Conservation (phyloP, 257 asterid species). For the Solanum phureja region DNA sequence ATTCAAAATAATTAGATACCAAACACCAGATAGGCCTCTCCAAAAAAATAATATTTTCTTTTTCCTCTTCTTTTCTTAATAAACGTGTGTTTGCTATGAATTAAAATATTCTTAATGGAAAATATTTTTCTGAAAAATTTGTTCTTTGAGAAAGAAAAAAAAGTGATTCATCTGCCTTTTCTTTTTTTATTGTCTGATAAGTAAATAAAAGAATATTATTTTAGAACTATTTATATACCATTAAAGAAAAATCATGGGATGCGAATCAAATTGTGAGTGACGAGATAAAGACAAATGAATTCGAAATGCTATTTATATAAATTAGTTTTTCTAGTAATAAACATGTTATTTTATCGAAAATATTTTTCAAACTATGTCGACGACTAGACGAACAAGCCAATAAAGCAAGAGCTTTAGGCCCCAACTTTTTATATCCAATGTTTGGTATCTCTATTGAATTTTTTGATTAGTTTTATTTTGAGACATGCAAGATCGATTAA, state of each 20-base stretch:
- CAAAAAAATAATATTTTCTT: neutral
- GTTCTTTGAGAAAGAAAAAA: neutral
- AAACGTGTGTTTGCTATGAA: neutral
- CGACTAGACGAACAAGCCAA: neutral
- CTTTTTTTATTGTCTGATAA: neutral
- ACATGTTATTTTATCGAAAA: neutral
- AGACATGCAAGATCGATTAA: neutral
- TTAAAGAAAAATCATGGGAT: neutral
- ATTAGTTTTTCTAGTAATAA: too few species aligned
- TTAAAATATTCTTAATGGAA: too few species aligned
- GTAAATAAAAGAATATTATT: too few species aligned
- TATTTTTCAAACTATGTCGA: neutral
- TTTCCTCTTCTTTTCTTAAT: neutral
- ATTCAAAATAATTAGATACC: neutral
- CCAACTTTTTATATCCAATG: neutral
- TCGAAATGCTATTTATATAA: neutral
- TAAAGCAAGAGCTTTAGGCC: neutral
- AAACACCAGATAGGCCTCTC: neutral
- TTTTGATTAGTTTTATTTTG: neutral
- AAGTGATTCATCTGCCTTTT: too few species aligned
- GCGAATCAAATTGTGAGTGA: neutral
- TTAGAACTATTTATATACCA: too few species aligned
- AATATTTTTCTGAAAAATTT: neutral
- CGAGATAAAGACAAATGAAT: neutral
- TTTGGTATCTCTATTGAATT: neutral